Base-by-base conservation (phyloP, 495 filamentous ascomycete genomes). In the Geopyxis carbonaria region DNA sequence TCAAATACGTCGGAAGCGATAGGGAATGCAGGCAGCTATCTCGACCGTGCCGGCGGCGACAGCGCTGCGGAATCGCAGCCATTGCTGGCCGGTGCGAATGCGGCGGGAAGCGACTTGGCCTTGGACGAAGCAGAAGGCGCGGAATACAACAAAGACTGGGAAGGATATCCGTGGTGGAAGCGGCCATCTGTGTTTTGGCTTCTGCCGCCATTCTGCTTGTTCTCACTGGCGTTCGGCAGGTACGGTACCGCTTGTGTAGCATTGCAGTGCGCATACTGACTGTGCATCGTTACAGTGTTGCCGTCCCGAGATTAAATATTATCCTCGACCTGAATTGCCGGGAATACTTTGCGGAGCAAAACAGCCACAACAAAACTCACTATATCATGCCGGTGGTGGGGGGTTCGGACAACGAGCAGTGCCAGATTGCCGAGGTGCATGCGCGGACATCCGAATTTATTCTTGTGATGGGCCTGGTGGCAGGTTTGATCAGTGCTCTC, bases 191-290 rank as follows among this genome's bases (percentile, higher is more conserved):
- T 93, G 24, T 81, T 67, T 57, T 97, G 86, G 82, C 61, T 97
- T 11, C 48, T 97, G 7, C 72, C 69, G 0, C 76, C 80, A 3
- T 83, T 80, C 55, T 60, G 78, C 18, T 52, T 91, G 5, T 83
- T 76, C 55, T 78, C 80, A 0, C 61, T 92, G 30, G 85, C 83
- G 0, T 83, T 84, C 52, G 89, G 89, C 15, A 40, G 85, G 80
- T 45, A 67, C 76, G 18, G 59, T 80, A 2, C 80, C 91, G 3
- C 81, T 79, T 6, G 82, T 72, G 56, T 60, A 91, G 25, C 81
- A 91, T 51, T 59, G 92, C 52, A 65, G 61, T 45, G 57, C 34
- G 5, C 5, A 22, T 15, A 38, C 23, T 45, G 16, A 32, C 38
- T n/a, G 27, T 6, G 16, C n/a, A 20, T 20, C 18, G 18, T 6